These are phyloP conservation scores for Ustilago xerochloae DNA, from an alignment of 1,284 basidiomycete genomes.

Conservation along the genomic window DNA sequence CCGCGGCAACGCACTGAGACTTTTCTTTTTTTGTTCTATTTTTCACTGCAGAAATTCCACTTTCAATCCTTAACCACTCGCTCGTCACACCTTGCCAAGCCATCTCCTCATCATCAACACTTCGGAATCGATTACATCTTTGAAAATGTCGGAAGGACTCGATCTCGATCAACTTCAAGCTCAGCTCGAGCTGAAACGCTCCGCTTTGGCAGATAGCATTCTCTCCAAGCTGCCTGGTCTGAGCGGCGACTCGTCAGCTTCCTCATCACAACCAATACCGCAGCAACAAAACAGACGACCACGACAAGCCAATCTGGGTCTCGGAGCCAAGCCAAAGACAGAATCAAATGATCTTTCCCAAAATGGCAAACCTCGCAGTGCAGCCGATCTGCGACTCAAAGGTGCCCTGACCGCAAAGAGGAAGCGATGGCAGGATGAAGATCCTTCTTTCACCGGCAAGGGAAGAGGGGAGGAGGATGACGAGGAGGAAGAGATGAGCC, in stretches of 20 bases:
- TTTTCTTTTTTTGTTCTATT: neutral
- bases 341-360: neutral
- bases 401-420: slow-evolving; percentile 49
- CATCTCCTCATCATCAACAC: neutral
- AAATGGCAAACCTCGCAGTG: slow-evolving; percentile 20
- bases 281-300: slow-evolving; percentile 14
- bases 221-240: slow-evolving; percentile 48
- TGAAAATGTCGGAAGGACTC: slow-evolving; percentile 22
- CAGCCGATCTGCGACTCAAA: slow-evolving; percentile 48
- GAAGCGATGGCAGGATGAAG: slow-evolving; percentile 33
- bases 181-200: slow-evolving; percentile 59
- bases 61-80: too few relatives aligned
- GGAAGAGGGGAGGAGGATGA: slow-evolving; percentile 11
- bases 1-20: too few relatives aligned
- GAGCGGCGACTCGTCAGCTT: neutral
- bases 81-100: too few relatives aligned
- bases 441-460: neutral
- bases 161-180: slow-evolving; percentile 60
- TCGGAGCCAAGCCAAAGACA: slow-evolving; percentile 50
- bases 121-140: too few relatives aligned
- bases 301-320: slow-evolving; percentile 53
- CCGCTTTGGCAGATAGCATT: slow-evolving; percentile 59
- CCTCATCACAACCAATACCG: too few relatives aligned
- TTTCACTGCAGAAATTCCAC: neutral
- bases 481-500: slow-evolving; percentile 35